phyloP scores from a whole-genome alignment of 805 yeast species.

The Cyberlindnera misumaiensis region DNA sequence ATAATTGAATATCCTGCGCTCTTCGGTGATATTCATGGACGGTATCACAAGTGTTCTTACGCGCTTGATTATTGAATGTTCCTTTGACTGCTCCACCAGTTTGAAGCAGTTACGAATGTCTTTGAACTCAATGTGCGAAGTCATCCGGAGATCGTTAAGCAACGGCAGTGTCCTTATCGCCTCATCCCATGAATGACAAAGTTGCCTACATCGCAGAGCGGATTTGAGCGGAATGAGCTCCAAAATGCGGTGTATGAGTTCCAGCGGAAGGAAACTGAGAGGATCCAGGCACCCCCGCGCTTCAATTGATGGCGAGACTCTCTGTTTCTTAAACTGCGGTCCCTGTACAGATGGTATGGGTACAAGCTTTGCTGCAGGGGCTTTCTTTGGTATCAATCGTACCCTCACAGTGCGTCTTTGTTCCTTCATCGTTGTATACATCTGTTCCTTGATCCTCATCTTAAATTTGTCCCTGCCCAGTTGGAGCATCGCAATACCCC shows the following conservation, averaged over 20 bases:
- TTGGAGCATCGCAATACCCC: constrained; percentile 11
- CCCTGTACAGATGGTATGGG: not conserved
- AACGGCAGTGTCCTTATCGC: constrained; percentile 9
- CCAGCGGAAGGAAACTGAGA: constrained; percentile 6
- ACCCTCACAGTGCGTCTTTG: constrained; percentile 1
- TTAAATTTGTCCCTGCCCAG: constrained; percentile 9
- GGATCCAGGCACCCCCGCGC: constrained; percentile 3
- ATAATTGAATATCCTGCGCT: constrained; percentile 10
- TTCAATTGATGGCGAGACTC: too few relatives aligned
- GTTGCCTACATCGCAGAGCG: constrained; percentile 6
- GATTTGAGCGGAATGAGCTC: constrained; percentile 2
- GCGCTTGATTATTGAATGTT: constrained; percentile 1
- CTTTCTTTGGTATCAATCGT: not conserved
- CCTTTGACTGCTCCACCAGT: constrained; percentile 8
- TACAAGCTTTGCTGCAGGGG: not conserved
- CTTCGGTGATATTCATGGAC: constrained; percentile 18
- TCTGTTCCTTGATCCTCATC: constrained; percentile 10
- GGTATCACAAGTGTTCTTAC: constrained; percentile 8
- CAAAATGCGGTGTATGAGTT: constrained; percentile 6
- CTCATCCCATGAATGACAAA: constrained; percentile 16
- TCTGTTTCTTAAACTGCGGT: not conserved
- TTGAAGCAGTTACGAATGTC: constrained; percentile 16
- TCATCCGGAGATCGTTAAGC: constrained; percentile 11
- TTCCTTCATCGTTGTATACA: constrained; percentile 7
- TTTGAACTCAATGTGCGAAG: constrained; percentile 6